A percentile compares a stretch with the other conserved stretches of the same genome.
These are phyloP conservation scores for Zostera marina DNA, from an alignment of 116 monocot species.

Conservation along the genomic window DNA sequence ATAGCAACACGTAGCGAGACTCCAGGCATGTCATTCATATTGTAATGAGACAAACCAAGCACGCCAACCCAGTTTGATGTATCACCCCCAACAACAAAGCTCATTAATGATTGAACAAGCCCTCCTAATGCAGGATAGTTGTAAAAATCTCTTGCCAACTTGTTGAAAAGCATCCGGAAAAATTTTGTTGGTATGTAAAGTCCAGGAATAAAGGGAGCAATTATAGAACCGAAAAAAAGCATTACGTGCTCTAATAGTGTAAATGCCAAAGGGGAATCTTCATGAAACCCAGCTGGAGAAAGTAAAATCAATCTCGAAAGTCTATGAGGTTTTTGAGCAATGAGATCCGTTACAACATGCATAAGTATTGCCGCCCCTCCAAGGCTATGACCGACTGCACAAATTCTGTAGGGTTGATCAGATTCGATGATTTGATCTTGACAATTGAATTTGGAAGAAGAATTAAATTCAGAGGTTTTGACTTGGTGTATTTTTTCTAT, in stretches of 20 bases:
- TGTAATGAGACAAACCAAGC: conserved; percentile 85
- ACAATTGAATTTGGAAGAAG: conserved; percentile 1
- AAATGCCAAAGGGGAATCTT: conserved; percentile 54
- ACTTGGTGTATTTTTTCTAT: conserved; percentile 81
- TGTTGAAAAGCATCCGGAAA: conserved; percentile 92
- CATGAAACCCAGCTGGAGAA: conserved; percentile 96
- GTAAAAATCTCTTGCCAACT: conserved; percentile 79
- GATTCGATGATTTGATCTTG: conserved; percentile 8
- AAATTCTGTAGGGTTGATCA: conserved; percentile 62
- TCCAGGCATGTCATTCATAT: conserved; percentile 98
- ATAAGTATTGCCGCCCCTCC: conserved; percentile 94
- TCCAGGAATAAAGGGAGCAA: conserved; percentile 67
- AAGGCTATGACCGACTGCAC: conserved; percentile 72
- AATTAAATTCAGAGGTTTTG: conserved; percentile 54
- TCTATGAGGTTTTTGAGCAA: conserved; percentile 53
- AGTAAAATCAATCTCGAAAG: conserved; percentile 62
- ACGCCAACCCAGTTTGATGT: conserved; percentile 93
- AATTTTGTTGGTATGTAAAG: conserved; percentile 91
- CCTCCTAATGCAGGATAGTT: conserved; percentile 91
- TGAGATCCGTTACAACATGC: conserved; percentile 58
- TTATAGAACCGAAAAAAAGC: conserved; percentile 59
- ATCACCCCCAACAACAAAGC: conserved; percentile 88
- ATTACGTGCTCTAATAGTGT: conserved; percentile 33
- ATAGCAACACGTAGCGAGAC: conserved; percentile 69
- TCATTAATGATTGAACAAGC: conserved; percentile 86